These are phyloP conservation scores for Oryza punctata DNA, from an alignment of 176 grass and related monocot species.

Conservation along the genomic window DNA sequence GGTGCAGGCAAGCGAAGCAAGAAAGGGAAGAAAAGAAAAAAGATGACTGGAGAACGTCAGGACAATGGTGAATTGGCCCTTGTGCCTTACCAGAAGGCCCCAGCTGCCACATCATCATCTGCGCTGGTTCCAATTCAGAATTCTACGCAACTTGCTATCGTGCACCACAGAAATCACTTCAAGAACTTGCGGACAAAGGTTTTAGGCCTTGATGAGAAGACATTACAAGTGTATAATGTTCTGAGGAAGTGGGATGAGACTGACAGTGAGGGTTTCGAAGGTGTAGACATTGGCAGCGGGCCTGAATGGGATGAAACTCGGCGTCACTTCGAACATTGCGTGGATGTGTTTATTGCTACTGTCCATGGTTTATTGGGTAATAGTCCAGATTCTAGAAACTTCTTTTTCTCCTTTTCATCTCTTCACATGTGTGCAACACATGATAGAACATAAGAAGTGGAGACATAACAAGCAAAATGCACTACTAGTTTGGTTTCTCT, in stretches of 20 bases:
- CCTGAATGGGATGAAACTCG: conserved; percentile 24
- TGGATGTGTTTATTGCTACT: conserved; percentile 35
- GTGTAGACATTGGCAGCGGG: conserved; percentile 49
- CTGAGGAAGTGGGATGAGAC: conserved; percentile 32
- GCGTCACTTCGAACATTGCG: neutral
- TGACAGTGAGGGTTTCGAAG: conserved; percentile 48
- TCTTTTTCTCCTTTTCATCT: neutral
- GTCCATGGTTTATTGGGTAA: conserved; percentile 44
- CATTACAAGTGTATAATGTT: conserved; percentile 24
- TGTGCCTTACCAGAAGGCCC: conserved; percentile 27
- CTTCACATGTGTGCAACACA: conserved; percentile 4
- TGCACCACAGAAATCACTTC: neutral
- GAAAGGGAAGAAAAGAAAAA: conserved; percentile 32
- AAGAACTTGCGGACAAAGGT: conserved; percentile 22
- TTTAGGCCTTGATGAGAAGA: conserved; percentile 31
- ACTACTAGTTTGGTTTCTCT: conserved; percentile 16
- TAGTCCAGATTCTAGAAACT: conserved; percentile 2
- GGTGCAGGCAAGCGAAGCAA: neutral
- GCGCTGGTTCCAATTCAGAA: conserved; percentile 3
- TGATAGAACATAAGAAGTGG: conserved; percentile 1
- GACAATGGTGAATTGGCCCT: conserved; percentile 2
- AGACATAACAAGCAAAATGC: neutral
- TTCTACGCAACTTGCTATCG: neutral
- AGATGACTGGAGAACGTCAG: neutral
- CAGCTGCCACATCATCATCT: conserved; percentile 23